These are phyloP conservation scores for Heterobasidion annosum DNA, from an alignment of 1,284 basidiomycete species.

Conservation along the genomic window DNA sequence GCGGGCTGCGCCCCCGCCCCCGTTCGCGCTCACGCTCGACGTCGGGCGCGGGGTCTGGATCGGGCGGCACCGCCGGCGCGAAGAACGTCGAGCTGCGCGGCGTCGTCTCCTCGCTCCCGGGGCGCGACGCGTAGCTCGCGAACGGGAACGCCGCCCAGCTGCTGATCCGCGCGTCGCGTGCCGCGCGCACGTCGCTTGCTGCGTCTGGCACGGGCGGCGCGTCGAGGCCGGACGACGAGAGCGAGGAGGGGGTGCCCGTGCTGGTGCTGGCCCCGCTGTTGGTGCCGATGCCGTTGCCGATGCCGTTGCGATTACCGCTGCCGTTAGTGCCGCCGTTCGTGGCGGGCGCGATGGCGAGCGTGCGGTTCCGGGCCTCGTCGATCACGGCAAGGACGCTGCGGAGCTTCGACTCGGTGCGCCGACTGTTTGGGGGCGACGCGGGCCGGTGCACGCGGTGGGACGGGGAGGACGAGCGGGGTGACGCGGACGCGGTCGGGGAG, in stretches of 20 bases:
- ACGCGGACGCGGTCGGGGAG: slow-evolving; percentile 32
- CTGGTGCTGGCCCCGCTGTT: background rate
- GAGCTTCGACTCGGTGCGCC: slow-evolving; percentile 60
- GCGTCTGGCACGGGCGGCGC: too few relatives aligned
- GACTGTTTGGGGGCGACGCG: slow-evolving; percentile 25
- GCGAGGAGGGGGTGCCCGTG: background rate
- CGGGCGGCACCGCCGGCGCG: slow-evolving; percentile 19
- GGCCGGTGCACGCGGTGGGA: slow-evolving; percentile 28
- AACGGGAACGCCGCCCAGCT: slow-evolving; percentile 33
- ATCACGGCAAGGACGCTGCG: slow-evolving; percentile 57
- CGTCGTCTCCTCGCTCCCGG: slow-evolving; percentile 31
- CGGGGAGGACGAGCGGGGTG: slow-evolving; percentile 31
- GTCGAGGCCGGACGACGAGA: background rate
- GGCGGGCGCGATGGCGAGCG: slow-evolving; percentile 9
- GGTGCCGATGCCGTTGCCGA: background rate
- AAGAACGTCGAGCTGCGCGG: slow-evolving; percentile 37
- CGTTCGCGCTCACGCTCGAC: slow-evolving; percentile 13
- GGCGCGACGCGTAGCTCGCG: slow-evolving; percentile 20
- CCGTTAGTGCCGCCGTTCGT: slow-evolving; percentile 9
- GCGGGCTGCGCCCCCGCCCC: slow-evolving; percentile 19
- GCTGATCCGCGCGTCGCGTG: background rate
- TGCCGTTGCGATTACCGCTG: background rate
- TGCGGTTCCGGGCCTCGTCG: slow-evolving; percentile 38
- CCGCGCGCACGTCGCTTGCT: background rate
- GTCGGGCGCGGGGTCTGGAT: slow-evolving; percentile 11